A percentile compares a stretch with the other conserved stretches of the same genome.
Evolutionary conservation across 805 yeast species (phyloP).

Genomic region (Teunomyces stri): DNA sequence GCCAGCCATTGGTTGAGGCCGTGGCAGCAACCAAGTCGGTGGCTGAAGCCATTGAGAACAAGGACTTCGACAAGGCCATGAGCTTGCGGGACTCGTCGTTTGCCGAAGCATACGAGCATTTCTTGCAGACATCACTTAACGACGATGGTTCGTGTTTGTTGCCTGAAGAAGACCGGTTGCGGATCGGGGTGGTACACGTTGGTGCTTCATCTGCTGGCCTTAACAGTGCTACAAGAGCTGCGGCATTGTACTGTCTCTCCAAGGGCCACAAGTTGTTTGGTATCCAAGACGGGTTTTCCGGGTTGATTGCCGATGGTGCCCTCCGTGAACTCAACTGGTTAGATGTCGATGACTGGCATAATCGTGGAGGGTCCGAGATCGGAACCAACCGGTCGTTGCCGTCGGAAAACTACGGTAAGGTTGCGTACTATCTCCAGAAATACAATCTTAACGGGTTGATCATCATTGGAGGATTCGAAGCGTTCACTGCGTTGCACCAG

Average conservation of each 20-base stretch:
- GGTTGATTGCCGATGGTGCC: slow-evolving; percentile 61
- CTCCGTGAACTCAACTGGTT: slow-evolving; percentile 63
- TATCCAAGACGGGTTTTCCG: slow-evolving; percentile 72
- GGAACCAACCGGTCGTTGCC: slow-evolving; percentile 79
- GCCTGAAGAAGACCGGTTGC: slow-evolving; percentile 52
- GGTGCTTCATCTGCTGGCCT: slow-evolving; percentile 83
- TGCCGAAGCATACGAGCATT: slow-evolving; percentile 60
- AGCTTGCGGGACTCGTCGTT: slow-evolving; percentile 69
- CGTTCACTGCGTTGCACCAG: slow-evolving; percentile 67
- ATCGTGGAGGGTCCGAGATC: slow-evolving; percentile 74
- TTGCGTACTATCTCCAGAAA: slow-evolving; percentile 71
- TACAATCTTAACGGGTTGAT: slow-evolving; percentile 68
- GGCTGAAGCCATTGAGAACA: slow-evolving; percentile 62
- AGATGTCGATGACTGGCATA: slow-evolving; percentile 70
- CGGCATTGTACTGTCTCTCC: slow-evolving; percentile 72
- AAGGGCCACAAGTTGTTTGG: slow-evolving; percentile 72
- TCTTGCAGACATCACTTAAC: slow-evolving; percentile 48
- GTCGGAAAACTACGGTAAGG: slow-evolving; percentile 62
- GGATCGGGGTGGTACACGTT: slow-evolving; percentile 68
- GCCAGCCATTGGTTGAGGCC: slow-evolving; percentile 70
- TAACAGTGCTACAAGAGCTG: slow-evolving; percentile 74
- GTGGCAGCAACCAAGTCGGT: slow-evolving; percentile 69
- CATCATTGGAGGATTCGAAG: slow-evolving; percentile 81
- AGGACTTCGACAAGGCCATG: slow-evolving; percentile 70
- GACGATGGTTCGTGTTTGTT: slow-evolving; percentile 40